Conservation (phyloP, 257 asterid species). For the Leonotis leonurus region DNA sequence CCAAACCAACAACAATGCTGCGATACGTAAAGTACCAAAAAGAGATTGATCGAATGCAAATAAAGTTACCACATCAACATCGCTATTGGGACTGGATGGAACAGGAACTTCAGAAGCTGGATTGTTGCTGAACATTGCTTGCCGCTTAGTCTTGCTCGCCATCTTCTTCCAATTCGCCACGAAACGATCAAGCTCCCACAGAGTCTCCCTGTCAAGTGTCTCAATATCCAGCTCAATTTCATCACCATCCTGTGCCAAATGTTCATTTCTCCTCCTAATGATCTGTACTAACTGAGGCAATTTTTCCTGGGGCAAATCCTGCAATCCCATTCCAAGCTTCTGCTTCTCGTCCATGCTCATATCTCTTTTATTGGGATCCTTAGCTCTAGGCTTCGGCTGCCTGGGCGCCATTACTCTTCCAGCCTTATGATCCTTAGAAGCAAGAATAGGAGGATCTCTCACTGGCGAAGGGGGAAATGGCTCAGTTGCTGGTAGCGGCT, state of each 20-base stretch:
- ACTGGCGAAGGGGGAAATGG: constrained; percentile 57
- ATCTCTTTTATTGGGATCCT: constrained; percentile 73
- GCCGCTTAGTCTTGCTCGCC: constrained; percentile 85
- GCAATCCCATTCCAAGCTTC: constrained; percentile 83
- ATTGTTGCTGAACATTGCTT: constrained; percentile 44
- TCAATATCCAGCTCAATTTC: constrained; percentile 97
- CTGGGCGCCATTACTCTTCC: constrained; percentile 23
- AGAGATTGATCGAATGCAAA: no score
- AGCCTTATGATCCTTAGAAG: constrained; percentile 26
- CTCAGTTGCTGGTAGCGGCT: constrained; percentile 18
- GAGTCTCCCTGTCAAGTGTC: constrained; percentile 85
- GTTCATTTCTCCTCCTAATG: constrained; percentile 74
- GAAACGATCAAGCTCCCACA: constrained; percentile 94
- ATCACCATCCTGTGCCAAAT: constrained; percentile 86
- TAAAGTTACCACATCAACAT: constrained; percentile 62
- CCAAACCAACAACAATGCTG: no score
- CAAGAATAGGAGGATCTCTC: constrained; percentile 31
- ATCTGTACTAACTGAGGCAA: constrained; percentile 89
- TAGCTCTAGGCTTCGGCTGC: constrained; percentile 88
- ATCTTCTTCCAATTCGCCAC: constrained; percentile 94
- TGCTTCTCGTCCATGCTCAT: constrained; percentile 90
- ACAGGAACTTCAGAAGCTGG: constrained; percentile 28
- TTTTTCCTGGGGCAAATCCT: constrained; percentile 85
- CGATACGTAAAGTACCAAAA: no score
- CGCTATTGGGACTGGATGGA: constrained; percentile 36